Percentiles rank a stretch among this genome's conserved stretches.
These are phyloP conservation scores for Trypethelium eluteriae DNA, from an alignment of 495 filamentous ascomycete genomes.

Conservation along the genomic window DNA sequence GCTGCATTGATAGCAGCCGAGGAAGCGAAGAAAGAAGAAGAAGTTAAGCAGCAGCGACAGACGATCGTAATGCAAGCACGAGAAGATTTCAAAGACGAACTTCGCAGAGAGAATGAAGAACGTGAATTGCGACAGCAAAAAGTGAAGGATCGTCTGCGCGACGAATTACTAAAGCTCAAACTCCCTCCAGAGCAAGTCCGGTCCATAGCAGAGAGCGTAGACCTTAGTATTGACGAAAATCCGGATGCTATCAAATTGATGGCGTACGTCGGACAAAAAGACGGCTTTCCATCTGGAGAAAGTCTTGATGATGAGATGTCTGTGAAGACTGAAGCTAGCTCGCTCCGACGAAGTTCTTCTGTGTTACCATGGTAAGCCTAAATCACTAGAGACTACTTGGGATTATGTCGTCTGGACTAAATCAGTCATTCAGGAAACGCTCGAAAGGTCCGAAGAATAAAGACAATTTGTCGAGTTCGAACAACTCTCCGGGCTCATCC, in stretches of 20 bases:
- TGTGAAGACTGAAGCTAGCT: not conserved
- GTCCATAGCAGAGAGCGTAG: slow-evolving; percentile 1
- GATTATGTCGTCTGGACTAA: not conserved
- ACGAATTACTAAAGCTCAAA: not conserved
- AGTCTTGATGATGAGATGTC: not conserved
- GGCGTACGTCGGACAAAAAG: not conserved
- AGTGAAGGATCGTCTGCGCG: not conserved
- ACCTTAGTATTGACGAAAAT: not conserved
- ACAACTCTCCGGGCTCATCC: not conserved
- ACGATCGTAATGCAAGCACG: not conserved
- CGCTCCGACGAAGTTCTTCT: not conserved
- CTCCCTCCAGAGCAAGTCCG: slow-evolving; percentile 2
- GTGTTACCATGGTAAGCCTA: not conserved
- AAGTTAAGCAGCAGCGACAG: not conserved
- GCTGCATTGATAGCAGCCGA: not conserved
- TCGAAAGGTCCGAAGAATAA: not conserved
- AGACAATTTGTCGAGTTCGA: not conserved
- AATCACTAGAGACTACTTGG: not conserved
- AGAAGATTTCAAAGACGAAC: slow-evolving; percentile 1
- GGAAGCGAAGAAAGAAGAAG: not conserved
- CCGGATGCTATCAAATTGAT: slow-evolving; percentile 1
- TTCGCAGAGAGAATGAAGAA: not conserved
- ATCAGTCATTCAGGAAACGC: not conserved
- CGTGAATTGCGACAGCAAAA: slow-evolving; percentile 1
- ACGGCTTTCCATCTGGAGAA: not conserved